phyloP scores from a whole-genome alignment of 2,329 filamentous ascomycete species.

The Leptographium lundbergii region DNA sequence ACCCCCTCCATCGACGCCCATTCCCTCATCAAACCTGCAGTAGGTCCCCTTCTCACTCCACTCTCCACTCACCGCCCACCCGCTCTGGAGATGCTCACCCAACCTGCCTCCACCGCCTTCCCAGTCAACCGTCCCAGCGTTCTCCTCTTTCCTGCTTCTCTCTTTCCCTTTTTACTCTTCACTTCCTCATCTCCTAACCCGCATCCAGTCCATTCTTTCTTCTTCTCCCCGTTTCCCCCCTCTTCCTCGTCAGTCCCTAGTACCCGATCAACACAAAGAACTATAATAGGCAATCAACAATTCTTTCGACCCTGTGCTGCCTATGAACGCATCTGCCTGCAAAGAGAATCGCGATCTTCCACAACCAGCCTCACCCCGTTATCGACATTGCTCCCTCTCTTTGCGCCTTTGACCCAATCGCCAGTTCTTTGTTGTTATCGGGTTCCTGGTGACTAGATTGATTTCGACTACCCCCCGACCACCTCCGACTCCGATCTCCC shows the following conservation, averaged over 20 bases:
- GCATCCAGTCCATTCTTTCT: conserved; percentile 5
- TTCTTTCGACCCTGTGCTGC: not conserved
- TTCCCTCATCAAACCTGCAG: conserved; percentile 7
- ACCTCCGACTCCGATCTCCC: not conserved
- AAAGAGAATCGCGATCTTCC: not conserved
- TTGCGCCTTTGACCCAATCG: not conserved
- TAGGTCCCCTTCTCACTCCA: not conserved
- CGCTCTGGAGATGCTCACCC: not conserved
- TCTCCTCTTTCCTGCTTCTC: conserved; percentile 16
- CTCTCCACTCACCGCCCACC: conserved; percentile 6
- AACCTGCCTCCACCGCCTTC: conserved; percentile 1
- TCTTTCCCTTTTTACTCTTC: conserved; percentile 16
- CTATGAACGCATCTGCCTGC: not conserved
- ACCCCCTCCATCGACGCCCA: not conserved
- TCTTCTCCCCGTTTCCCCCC: conserved; percentile 12
- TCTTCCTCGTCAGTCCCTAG: conserved; percentile 11
- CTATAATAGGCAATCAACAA: not conserved
- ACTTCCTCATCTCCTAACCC: conserved; percentile 5
- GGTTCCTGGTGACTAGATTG: conserved; percentile 9
- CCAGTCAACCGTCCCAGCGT: conserved; percentile 11
- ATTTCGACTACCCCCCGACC: not conserved
- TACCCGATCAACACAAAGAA: conserved; percentile 9
- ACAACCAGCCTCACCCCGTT: conserved; percentile 1
- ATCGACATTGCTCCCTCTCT: not conserved
- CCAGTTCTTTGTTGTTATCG: conserved; percentile 6